Base-by-base conservation (phyloP, 441 rosid genomes). In the Aquilaria agallochum region DNA sequence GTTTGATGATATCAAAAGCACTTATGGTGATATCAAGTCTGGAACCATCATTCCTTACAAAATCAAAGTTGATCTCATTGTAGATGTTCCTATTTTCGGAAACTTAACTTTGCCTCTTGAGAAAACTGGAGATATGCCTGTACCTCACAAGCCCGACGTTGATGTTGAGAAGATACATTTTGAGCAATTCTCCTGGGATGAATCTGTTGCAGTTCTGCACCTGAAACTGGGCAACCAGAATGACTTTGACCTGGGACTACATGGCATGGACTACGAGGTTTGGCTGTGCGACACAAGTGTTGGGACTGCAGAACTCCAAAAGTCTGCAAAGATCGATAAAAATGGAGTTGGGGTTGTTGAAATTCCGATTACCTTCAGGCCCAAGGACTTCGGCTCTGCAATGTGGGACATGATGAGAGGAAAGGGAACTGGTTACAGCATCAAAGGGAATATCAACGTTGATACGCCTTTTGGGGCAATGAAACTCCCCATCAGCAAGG, bases 341-440 rank as follows among this genome's bases (percentile, higher is more conserved):
- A 86, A 88, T 9, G 99, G 92, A 54, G 74, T 81, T 4, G 71
- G 68, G 31, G 51, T 59, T 48, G 42, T 94, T 9, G 87, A 87
- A 12, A 59, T 94, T 50, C 99, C 97, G 1, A 80, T 94, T 62
- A 77, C 88, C 44, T 94, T 94, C 69, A 79, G 77, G 77, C 99
- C 99, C 32, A 91, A 91, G 80, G 99, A 94, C 58, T 87, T 87
- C 62, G 96, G 99, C 61, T 89, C 96, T 7, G 94, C 97, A 1
- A 79, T 94, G 13, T 94, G 99, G 99, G 99, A 94, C 76, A 84
- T 94, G 96, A 91, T 94, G n/a, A 85, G 94, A 65, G 99, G 99
- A 52, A 94, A 68, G 74, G 97, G 97, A 44, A 91, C 96, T 9
- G 92, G 96, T 30, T 91, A 94, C 76, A 72, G 79, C 44, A 84